Percentiles rank a stretch among this genome's conserved stretches.
These are phyloP conservation scores for Maudiozyma turicensis DNA, from an alignment of 805 yeast species.

Conservation along the genomic window DNA sequence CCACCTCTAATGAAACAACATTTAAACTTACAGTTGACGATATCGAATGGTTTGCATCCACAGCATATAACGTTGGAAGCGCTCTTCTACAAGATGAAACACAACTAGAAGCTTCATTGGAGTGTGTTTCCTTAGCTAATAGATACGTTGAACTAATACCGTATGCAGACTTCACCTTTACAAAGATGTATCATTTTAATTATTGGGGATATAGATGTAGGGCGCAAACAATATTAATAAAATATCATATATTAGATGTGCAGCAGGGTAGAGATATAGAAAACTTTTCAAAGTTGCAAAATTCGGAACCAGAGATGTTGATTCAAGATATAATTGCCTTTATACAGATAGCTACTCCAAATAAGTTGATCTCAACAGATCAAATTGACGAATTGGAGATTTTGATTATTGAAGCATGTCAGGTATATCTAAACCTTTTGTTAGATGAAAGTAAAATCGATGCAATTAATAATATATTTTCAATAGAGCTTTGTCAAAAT, in stretches of 20 bases:
- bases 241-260: background rate
- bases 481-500: background rate
- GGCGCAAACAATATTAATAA: slow-evolving; percentile 1
- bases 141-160: slow-evolving; percentile 14
- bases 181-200: slow-evolving; percentile 16
- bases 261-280: background rate
- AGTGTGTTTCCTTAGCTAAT: slow-evolving; percentile 15
- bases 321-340: background rate
- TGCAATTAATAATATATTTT: background rate
- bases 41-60: slow-evolving; percentile 34
- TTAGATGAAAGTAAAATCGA: background rate
- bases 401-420: background rate
- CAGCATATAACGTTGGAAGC: slow-evolving; percentile 27
- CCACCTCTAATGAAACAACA: background rate
- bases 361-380: background rate
- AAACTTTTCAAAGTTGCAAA: background rate
- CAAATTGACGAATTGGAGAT: background rate
- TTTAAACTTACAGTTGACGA: slow-evolving; percentile 26
- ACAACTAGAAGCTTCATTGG: slow-evolving; percentile 6
- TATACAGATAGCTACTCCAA: background rate
- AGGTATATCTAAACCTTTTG: background rate
- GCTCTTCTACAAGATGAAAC: slow-evolving; percentile 15
- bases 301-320: background rate
- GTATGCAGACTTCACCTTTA: slow-evolving; percentile 13
- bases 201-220: slow-evolving; percentile 20